Evolutionary conservation across 768 basidiomycete species (phyloP), one percentile per base, ranked within the genome.

Genomic region (Butyriboletus loyo): DNA sequence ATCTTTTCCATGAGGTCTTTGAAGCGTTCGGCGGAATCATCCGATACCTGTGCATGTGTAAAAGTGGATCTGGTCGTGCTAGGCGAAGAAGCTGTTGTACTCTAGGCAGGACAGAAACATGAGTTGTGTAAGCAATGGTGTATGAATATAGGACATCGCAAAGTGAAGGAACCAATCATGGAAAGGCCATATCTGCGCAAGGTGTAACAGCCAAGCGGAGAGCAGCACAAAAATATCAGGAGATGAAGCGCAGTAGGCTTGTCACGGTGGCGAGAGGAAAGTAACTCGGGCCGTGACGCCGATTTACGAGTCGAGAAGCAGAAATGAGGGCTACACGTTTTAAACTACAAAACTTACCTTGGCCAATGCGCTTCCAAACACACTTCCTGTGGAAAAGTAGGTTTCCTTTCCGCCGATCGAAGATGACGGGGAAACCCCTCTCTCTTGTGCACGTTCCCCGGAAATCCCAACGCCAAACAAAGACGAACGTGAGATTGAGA

Each of bases 1-100:
- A 92, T 89, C 54, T 76, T 81, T n/a, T 77, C 68, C 24, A 87
- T 75, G 15, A 89, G 70, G 19, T 80, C 79, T 30, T 73, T 68
- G 62, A 87, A 85, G 31, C 67, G 71, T 52, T 62, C 53, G 32
- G 48, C 19, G 17, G 64, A 56, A 43, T 49, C 28, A 41, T 47
- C 43, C 47, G 56, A 51, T 37, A 30, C 31, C 22, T 37, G 39
- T 30, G 41, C 46, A 19, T 25, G 31, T 27, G 50, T 49, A 25
- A 46, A 32, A n/a, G 62, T 59, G 30, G 62, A 47, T 27, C 34
- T 59, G 46, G 40, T 40, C 5, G 46, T 46, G 32, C 38, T 24
- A 22, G 53, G 47, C 49, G 41, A 41, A 31, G 52, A 43, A 30
- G 21, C 22, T 9, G 43, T 9, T 13, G 46, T 17, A 25, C 31